A percentile compares a stretch with the other conserved stretches of the same genome.
Evolutionary conservation across 208 protist species (phyloP).

Genomic region (Trypanosoma rangeli): DNA sequence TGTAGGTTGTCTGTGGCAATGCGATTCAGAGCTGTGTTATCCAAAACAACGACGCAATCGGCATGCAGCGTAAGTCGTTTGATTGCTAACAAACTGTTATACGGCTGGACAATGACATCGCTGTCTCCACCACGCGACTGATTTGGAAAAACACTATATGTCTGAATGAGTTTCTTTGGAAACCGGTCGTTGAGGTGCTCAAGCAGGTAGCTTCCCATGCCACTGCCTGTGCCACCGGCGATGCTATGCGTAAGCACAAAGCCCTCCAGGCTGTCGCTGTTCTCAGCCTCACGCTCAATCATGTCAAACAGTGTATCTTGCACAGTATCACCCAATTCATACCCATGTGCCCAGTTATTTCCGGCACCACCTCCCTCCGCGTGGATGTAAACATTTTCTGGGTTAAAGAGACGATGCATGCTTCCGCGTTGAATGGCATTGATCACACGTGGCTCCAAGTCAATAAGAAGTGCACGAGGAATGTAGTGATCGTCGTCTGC

Average conservation of each 20-base stretch:
- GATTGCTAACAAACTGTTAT: slow-evolving; percentile 99
- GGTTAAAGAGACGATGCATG: slow-evolving; percentile 98
- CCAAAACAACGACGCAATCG: slow-evolving; percentile 98
- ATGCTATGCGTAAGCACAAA: slow-evolving; percentile 99
- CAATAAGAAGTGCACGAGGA: slow-evolving; percentile 98
- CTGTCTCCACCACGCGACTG: slow-evolving; percentile 66
- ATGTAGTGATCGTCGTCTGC: slow-evolving; percentile 99
- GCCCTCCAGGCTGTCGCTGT: slow-evolving; percentile 97
- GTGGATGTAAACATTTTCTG: slow-evolving; percentile 98
- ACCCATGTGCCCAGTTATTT: slow-evolving; percentile 99
- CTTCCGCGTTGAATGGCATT: slow-evolving; percentile 90
- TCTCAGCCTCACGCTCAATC: slow-evolving; percentile 99
- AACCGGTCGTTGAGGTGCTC: slow-evolving; percentile 98
- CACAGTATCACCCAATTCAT: slow-evolving; percentile 89
- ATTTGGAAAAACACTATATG: slow-evolving; percentile 99
- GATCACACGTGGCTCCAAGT: slow-evolving; percentile 99
- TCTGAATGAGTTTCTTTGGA: slow-evolving; percentile 98
- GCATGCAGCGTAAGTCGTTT: slow-evolving; percentile 97
- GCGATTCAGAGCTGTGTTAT: slow-evolving; percentile 99
- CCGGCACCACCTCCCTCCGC: slow-evolving; percentile 97
- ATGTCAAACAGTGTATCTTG: slow-evolving; percentile 98
- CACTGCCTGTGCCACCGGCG: slow-evolving; percentile 99
- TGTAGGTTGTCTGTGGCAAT: slow-evolving; percentile 97
- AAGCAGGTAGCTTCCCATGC: slow-evolving; percentile 98
- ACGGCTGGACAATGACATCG: slow-evolving; percentile 99